Base-by-base conservation (phyloP, 2,329 filamentous ascomycete species). In the Fusarium nematophilum region DNA sequence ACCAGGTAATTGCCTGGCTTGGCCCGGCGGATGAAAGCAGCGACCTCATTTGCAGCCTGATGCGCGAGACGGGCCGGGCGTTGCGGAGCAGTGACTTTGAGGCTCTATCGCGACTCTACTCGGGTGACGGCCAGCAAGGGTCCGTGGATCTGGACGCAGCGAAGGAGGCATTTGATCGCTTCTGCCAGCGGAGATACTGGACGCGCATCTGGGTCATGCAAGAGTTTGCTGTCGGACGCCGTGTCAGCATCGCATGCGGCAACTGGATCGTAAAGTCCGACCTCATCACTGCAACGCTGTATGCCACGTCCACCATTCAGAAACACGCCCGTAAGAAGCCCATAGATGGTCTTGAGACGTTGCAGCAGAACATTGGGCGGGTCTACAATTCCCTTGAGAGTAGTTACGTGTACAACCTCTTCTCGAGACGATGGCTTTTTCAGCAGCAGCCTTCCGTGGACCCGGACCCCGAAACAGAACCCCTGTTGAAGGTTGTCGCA, bases 181-280 rank as follows among this genome's bases (percentile, higher is more conserved):
- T 62, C 3, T 62, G 49, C 21, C 18, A 48, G 14, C 21, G 49
- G 25, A 29, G 27, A 4, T 62, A 62, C 18, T 62, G 59, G 59
- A 48, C 48, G 5, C 59, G 59, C 3, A 46, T 62, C n/a, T 60
- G 59, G 59, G 44, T 62, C n/a, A 51, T 62, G 9, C 59, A 62
- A 21, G 59, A 62, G 33, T 62, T 53, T 23, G 47, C 49, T 1
- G 30, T 53, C 2, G 53, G 48, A 7, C 33, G 36, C 4, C 21
- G 53, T 2, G 36, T 62, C 17, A 42, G n/a, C 4, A 23, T 62
- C n/a, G 48, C 46, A 7, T 62, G 56, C 11, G 59, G 56, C 5
- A 9, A 27, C 21, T 40, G 14, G 15, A 39, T 38, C 9, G 38
- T 62, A 10, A 47, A 49, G 9, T 40, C 25, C 3, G 27, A 57